Base-by-base conservation (phyloP, 2,329 filamentous ascomycete species). In the Trichophyton verrucosum region DNA sequence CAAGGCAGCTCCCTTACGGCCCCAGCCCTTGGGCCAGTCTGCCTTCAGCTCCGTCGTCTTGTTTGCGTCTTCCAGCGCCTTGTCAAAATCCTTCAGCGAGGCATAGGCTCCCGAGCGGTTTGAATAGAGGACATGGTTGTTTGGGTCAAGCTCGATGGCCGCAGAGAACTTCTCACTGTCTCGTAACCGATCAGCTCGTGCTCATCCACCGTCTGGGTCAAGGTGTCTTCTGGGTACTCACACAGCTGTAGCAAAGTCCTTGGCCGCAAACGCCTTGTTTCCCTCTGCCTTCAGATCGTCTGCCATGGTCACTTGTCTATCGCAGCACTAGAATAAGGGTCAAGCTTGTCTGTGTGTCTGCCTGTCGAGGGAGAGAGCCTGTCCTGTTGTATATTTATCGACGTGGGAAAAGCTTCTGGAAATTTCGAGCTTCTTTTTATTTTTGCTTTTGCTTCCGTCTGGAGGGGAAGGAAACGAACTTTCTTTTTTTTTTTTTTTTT, bases 21-120 rank as follows among this genome's bases (percentile, higher is more conserved):
- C 87, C 87, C 90, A 96, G 66, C 94, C 94, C 78, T 97, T 97
- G 63, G 90, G 86, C 94, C 94, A 99, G 80, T 97, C 94, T 11
- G 92, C 88, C 81, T 99, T 97, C 74, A 99, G 80, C 76, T 95
- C 84, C 60, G 88, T 95, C 2, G 90, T 94, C 82, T 96, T 96
- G 72, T 86, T 86, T 61, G 94, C 94, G 80, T 99, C 94, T 65
- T 87, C 81, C 27, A 97, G 79, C 20, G 94, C 94, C 67, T 87
- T 82, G 65, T 88, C 80, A 81, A 88, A 99, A 62, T 97, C 85
- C 74, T 86, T 89, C 76, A 96, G 88, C 59, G 94, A 96, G 51
- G 92, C 89, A 71, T 95, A 85, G 56, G 84, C 82, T 62, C 83
- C 94, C 33, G 94, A 97, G 68, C 94, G 86, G 78, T 99, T 99